Evolutionary conservation across 129 eudicot genomes (phyloP), one percentile per base, ranked within the genome.

Genomic region (Solidago caesia): DNA sequence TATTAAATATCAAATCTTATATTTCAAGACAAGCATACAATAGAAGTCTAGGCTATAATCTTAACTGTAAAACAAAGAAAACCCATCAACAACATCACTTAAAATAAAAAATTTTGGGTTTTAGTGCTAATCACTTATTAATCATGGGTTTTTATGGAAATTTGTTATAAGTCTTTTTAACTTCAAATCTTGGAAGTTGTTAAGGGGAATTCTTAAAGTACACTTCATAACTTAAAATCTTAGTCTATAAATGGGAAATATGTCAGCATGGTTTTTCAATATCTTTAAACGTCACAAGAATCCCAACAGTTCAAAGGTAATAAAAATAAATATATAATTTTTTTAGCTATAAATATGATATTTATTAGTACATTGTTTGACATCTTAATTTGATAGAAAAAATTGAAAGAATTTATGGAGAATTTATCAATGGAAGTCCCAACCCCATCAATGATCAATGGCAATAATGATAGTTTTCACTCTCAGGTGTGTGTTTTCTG

Each of bases 1-100:
- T 33, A 42, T 51, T 10, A 64, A 55, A 76, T 56, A 58, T 47
- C 75, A 45, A 82, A 57, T 12, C 90, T 86, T 86, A 65, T 48
- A 71, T 75, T 85, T 71, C 85, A 82, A 76, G 79, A 80, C 90
- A 88, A 85, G 90, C 86, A 82, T 78, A 70, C 79, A 81, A 64
- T 76, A 44, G 46, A 27, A 11, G 16, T 53, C 49, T 48, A 45
- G 51, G 47, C 60, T 47, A 64, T 83, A 12, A 51, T 75, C 78
- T 78, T 60, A 75, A 59, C 88, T 82, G 87, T 58, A 84, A 84
- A 82, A 68, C 79, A 74, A 87, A 84, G 89, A 43, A 80, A 82
- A 60, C 81, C 75, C 77, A 81, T 71, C 44, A 67, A 56, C 60
- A 71, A 39, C 64, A 59, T 48, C 39, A 39, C 26, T 14, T 11